Evolutionary conservation across 2,329 filamentous ascomycete species (phyloP), one percentile per base, ranked within the genome.

Genomic region (Triangularia verruculosa): DNA sequence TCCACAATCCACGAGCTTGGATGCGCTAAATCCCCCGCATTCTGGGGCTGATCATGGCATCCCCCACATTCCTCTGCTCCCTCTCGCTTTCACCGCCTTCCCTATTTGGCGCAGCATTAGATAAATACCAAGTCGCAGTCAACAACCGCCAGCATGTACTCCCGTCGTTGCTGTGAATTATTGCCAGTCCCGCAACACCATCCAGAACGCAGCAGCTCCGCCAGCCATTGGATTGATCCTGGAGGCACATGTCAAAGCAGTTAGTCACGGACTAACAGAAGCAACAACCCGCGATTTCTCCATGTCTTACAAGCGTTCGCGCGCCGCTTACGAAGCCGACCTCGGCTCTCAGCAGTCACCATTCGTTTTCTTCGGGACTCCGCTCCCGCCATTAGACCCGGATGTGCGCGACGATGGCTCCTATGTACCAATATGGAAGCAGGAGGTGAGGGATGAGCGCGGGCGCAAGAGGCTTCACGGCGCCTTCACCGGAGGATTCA

Each of bases 371-470:
- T 96, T 90, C 74, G 95, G 95, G 73, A 97, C 92, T 2, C 89
- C 93, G 8, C 83, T 99, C 15, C 93, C 93, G 0, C 86, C 91
- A 3, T 79, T 87, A 65, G 92, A 96, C 72, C 83, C 89, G 57
- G 86, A 92, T 20, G 82, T 86, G 39, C 89, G 92, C 71, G 93
- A 98, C 75, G 92, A 97, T 79, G 94, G 93, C 66, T 92, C 91
- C 47, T 98, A 93, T 74, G 86, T 97, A 15, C 95, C 95, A 0
- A 78, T 97, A n/a, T 98, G 95, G 93, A 97, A 98, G 79, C 95
- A 99, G 80, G 94, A 97, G 74, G 93, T 96, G 74, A 91, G 90
- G 64, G 95, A 99, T 77, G 95, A 97, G 74, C 88, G 88, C 69
- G 95, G 95, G 15, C 84, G 93, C 70, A 94, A 96, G 77, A 87